Percentiles rank a stretch among this genome's conserved stretches.
Evolutionary conservation across 768 basidiomycete species (phyloP).

Genomic region (Pulveroboletus ravenelii): DNA sequence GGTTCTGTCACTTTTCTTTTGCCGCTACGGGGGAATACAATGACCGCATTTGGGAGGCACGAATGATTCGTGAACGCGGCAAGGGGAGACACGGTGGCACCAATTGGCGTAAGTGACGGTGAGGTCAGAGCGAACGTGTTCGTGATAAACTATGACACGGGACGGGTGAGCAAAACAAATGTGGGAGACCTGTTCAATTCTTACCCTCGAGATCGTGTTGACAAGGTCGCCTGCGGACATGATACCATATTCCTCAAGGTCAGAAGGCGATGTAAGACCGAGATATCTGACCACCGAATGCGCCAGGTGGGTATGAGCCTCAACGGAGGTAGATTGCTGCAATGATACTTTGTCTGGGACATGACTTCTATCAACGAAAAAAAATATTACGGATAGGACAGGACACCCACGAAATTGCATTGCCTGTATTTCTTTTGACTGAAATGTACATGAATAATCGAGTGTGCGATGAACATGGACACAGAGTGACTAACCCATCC

Average conservation of each 20-base stretch:
- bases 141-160: slow-evolving; percentile 66
- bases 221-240: slow-evolving; percentile 58
- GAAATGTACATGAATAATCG: not conserved
- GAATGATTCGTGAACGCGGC: slow-evolving; percentile 86
- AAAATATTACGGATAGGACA: not conserved
- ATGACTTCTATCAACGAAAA: not conserved
- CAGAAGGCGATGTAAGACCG: slow-evolving; percentile 51
- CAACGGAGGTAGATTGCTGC: slow-evolving; percentile 39
- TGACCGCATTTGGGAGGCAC: slow-evolving; percentile 81
- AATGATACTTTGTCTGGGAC: slow-evolving; percentile 54
- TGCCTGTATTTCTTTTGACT: slow-evolving; percentile 61
- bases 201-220: slow-evolving; percentile 66
- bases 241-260: slow-evolving; percentile 55
- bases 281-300: slow-evolving; percentile 73
- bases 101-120: slow-evolving; percentile 73
- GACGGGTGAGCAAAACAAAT: slow-evolving; percentile 1
- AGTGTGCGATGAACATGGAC: not conserved
- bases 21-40: slow-evolving; percentile 76
- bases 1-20: slow-evolving; percentile 44
- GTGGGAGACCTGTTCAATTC: slow-evolving; percentile 8
- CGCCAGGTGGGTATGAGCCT: slow-evolving; percentile 65
- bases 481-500: slow-evolving; percentile 47
- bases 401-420: slow-evolving; percentile 71
- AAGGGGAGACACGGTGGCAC: slow-evolving; percentile 76
- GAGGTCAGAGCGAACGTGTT: slow-evolving; percentile 88